Conservation (phyloP, 129 eudicot species). For the Escallonia rubra region DNA sequence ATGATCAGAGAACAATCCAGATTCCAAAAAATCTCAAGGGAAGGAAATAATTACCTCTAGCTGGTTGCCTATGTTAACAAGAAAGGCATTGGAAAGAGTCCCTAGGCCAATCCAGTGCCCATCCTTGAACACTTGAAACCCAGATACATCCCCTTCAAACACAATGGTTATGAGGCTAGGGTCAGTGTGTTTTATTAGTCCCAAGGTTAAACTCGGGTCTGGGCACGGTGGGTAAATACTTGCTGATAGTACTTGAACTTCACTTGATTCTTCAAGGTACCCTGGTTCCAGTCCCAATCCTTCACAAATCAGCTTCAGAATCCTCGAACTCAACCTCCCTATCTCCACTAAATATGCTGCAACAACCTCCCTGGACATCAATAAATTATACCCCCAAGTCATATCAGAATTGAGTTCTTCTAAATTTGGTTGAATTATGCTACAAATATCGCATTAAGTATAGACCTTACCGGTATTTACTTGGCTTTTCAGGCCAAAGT, state of each 20-base stretch:
- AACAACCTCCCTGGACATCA: background rate
- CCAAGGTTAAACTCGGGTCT: slow-evolving; percentile 11
- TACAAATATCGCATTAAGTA: no score
- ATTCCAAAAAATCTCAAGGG: background rate
- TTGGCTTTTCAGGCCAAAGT: slow-evolving; percentile 16
- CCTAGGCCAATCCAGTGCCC: slow-evolving; percentile 11
- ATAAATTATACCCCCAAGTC: background rate
- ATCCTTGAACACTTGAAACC: slow-evolving; percentile 7
- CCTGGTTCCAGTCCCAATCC: slow-evolving; percentile 13
- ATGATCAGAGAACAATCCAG: no score
- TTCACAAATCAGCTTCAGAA: slow-evolving; percentile 7
- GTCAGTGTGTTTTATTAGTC: slow-evolving; percentile 8
- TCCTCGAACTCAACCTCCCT: slow-evolving; percentile 6
- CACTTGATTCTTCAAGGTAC: slow-evolving; percentile 12
- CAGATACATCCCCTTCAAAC: slow-evolving; percentile 3
- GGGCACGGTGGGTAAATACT: slow-evolving; percentile 19
- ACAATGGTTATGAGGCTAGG: slow-evolving; percentile 7
- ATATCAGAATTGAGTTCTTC: background rate
- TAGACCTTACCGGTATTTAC: slow-evolving; percentile 6
- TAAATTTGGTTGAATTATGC: background rate
- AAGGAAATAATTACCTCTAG: background rate
- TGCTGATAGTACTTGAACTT: slow-evolving; percentile 2
- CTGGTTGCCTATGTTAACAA: slow-evolving; percentile 8
- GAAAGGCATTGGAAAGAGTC: slow-evolving; percentile 7
- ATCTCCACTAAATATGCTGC: slow-evolving; percentile 2